A percentile compares a stretch with the other conserved stretches of the same genome.
phyloP scores from a whole-genome alignment of 805 yeast species.

The Candida verbasci region DNA sequence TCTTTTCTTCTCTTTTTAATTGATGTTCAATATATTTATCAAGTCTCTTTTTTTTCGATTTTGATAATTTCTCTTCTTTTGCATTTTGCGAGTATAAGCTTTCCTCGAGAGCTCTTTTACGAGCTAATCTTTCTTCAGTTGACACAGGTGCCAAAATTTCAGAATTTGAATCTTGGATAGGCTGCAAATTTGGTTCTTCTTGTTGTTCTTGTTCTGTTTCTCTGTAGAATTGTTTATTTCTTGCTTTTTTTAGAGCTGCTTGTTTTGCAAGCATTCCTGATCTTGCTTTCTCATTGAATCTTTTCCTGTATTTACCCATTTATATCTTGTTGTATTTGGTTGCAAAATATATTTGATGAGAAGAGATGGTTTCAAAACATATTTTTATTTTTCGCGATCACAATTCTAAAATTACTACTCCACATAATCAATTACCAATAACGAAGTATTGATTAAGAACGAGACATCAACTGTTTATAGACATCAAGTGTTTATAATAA shows the following conservation, averaged over 20 bases:
- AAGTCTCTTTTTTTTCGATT: slow-evolving; percentile 68
- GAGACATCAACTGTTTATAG: too few relatives aligned
- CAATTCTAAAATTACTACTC: too few relatives aligned
- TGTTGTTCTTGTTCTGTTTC: slow-evolving; percentile 19
- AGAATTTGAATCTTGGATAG: slow-evolving; percentile 48
- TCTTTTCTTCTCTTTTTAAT: slow-evolving; percentile 81
- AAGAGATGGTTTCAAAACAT: slow-evolving; percentile 3
- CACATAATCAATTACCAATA: slow-evolving; percentile 1
- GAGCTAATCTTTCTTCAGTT: slow-evolving; percentile 55
- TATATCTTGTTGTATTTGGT: background rate
- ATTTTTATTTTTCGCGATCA: too few relatives aligned
- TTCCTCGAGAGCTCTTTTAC: slow-evolving; percentile 62
- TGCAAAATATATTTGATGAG: slow-evolving; percentile 5
- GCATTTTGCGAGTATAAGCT: slow-evolving; percentile 50
- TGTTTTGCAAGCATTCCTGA: slow-evolving; percentile 80
- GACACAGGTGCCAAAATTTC: slow-evolving; percentile 61
- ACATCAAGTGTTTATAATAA: too few relatives aligned
- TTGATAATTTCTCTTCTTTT: slow-evolving; percentile 63
- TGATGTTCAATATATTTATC: slow-evolving; percentile 94
- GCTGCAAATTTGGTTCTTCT: too few relatives aligned
- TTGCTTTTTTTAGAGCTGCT: slow-evolving; percentile 57
- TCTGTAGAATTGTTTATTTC: slow-evolving; percentile 65
- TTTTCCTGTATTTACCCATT: slow-evolving; percentile 79
- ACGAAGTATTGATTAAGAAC: too few relatives aligned
- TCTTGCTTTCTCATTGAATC: slow-evolving; percentile 84